Evolutionary conservation across 148 eudicot species (phyloP).

Genomic region (Amaranthus cruentus): DNA sequence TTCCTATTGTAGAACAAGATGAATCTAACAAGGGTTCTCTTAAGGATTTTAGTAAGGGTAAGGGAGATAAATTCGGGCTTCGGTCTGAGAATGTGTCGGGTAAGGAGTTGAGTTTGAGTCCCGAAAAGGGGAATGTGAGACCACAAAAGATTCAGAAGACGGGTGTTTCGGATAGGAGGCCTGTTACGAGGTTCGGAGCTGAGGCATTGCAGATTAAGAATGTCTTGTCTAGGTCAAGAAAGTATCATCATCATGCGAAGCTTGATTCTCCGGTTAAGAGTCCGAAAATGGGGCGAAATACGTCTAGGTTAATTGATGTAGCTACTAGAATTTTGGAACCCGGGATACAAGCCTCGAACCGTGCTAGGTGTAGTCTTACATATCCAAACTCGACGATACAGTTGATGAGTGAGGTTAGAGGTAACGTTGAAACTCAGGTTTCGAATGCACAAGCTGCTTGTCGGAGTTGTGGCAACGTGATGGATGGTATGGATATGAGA

Average conservation of each 20-base stretch:
- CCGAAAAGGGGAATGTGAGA: constrained; percentile 47
- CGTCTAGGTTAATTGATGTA: constrained; percentile 70
- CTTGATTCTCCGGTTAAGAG: constrained; percentile 71
- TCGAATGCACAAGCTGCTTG: constrained; percentile 42
- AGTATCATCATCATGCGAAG: constrained; percentile 45
- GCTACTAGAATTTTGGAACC: constrained; percentile 92
- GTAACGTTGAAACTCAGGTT: constrained; percentile 14
- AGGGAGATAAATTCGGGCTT: constrained; percentile 24
- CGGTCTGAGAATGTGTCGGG: constrained; percentile 16
- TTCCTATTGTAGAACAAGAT: constrained; percentile 36
- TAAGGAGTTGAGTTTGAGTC: constrained; percentile 21
- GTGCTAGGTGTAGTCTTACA: constrained; percentile 60
- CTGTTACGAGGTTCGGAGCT: constrained; percentile 64
- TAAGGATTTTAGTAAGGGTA: constrained; percentile 20
- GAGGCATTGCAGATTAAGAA: constrained; percentile 66
- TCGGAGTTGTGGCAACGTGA: constrained; percentile 53
- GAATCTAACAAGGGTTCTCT: constrained; percentile 27
- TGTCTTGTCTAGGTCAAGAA: constrained; percentile 67
- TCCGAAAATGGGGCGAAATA: constrained; percentile 41
- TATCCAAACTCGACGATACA: constrained; percentile 31
- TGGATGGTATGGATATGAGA: constrained; percentile 31
- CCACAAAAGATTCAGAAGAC: constrained; percentile 93
- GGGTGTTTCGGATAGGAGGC: constrained; percentile 46
- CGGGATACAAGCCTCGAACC: constrained; percentile 56
- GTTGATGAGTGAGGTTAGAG: constrained; percentile 32